These are phyloP conservation scores for Gossypium longicalyx DNA, from an alignment of 345 rosid species.

Conservation along the genomic window DNA sequence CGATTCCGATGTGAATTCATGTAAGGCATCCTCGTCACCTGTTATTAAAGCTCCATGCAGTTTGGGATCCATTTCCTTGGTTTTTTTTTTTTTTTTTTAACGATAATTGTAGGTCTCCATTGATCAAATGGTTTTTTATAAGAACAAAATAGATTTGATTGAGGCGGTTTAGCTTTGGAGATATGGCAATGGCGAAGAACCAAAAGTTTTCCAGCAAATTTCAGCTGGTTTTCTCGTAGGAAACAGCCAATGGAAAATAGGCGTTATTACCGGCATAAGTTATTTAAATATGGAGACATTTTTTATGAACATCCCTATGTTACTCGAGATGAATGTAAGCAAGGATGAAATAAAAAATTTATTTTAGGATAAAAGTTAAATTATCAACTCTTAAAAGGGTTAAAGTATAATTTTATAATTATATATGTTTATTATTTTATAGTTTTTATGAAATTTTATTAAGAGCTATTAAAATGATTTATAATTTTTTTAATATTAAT, in stretches of 20 bases:
- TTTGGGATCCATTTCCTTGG: background rate
- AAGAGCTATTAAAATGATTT: too few relatives aligned
- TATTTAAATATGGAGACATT: too few relatives aligned
- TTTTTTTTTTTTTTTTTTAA: background rate
- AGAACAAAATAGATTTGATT: background rate
- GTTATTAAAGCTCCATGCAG: background rate
- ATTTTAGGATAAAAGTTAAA: too few relatives aligned
- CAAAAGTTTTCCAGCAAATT: background rate
- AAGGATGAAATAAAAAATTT: too few relatives aligned
- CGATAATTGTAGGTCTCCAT: background rate
- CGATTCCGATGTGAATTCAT: background rate
- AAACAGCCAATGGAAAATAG: background rate
- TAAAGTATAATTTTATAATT: too few relatives aligned
- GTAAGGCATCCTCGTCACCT: background rate
- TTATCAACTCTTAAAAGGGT: too few relatives aligned
- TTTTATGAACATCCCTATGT: too few relatives aligned
- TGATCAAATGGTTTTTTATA: background rate
- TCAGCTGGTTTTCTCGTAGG: background rate
- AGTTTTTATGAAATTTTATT: too few relatives aligned
- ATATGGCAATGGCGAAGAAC: background rate
- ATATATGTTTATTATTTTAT: too few relatives aligned
- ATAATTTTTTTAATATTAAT: too few relatives aligned
- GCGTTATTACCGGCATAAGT: background rate
- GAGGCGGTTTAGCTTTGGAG: background rate
- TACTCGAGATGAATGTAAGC: too few relatives aligned